phyloP scores from a whole-genome alignment of 2,329 filamentous ascomycete species.

The Purpureocillium lavendulum region DNA sequence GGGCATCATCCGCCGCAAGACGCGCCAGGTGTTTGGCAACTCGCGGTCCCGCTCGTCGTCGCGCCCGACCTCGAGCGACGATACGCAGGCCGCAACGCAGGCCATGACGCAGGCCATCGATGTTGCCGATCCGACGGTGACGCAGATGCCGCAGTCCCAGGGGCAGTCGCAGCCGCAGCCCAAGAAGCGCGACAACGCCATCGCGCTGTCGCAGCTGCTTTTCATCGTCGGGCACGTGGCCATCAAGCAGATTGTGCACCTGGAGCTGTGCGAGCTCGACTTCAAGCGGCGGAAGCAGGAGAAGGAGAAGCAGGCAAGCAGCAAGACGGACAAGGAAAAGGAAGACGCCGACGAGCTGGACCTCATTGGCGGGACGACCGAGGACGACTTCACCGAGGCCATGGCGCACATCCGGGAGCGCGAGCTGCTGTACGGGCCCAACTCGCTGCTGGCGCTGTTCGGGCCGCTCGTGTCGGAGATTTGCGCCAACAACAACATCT shows the following conservation, averaged over 20 bases:
- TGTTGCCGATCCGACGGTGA: conserved; percentile 14
- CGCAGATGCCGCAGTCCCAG: conserved; percentile 5
- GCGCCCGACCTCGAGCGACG: conserved; percentile 33
- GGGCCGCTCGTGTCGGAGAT: conserved; percentile 89
- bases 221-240: conserved; percentile 96
- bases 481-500: conserved; percentile 88
- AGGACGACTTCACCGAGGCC: conserved; percentile 84
- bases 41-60: conserved; percentile 30
- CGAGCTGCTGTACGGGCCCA: conserved; percentile 73
- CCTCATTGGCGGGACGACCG: conserved; percentile 91
- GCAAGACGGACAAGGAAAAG: conserved; percentile 42
- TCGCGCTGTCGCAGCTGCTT: conserved; percentile 79
- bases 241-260: conserved; percentile 97
- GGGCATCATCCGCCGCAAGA: conserved; percentile 80
- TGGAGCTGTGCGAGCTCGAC: conserved; percentile 94
- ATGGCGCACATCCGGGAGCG: conserved; percentile 78
- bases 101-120: conserved; percentile 7
- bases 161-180: conserved; percentile 15
- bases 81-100: conserved; percentile 22
- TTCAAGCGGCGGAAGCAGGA: conserved; percentile 95
- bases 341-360: conserved; percentile 80
- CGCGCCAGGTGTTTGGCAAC: conserved; percentile 64
- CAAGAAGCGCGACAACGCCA: conserved; percentile 57
- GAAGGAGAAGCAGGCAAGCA: conserved; percentile 56
- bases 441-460: conserved; percentile 81